phyloP scores from a whole-genome alignment of 768 basidiomycete species.

The Termitomyces sp. region DNA sequence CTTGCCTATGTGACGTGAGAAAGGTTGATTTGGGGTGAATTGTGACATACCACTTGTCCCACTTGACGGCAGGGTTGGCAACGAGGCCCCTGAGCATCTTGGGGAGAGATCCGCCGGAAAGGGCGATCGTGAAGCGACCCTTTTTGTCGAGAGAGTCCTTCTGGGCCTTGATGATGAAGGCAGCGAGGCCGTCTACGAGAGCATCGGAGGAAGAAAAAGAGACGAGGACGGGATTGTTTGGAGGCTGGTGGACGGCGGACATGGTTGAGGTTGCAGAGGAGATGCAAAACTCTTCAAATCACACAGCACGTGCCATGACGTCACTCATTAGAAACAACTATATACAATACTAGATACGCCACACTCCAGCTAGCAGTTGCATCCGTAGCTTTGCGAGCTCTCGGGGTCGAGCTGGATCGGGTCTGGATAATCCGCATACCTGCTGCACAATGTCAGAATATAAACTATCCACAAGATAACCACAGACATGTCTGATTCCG shows the following conservation, averaged over 20 bases:
- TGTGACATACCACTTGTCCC: slow-evolving; percentile 84
- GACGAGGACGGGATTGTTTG: slow-evolving; percentile 66
- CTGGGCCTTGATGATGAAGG: slow-evolving; percentile 85
- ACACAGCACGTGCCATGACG: neutral
- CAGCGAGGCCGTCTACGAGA: slow-evolving; percentile 66
- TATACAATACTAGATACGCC: slow-evolving; percentile 10
- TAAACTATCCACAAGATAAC: neutral
- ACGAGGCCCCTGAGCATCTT: slow-evolving; percentile 74
- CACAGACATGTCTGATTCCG: slow-evolving; percentile 56
- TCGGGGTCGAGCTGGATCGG: slow-evolving; percentile 96
- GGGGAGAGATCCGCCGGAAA: slow-evolving; percentile 92
- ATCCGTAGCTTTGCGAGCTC: slow-evolving; percentile 86
- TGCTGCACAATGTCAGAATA: slow-evolving; percentile 26
- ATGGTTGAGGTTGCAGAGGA: slow-evolving; percentile 16
- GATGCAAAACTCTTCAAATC: slow-evolving; percentile 8
- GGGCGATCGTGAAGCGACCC: slow-evolving; percentile 86
- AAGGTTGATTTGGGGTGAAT: neutral
- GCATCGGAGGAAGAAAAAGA: slow-evolving; percentile 57
- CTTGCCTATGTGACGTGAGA: slow-evolving; percentile 61
- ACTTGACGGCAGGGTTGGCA: slow-evolving; percentile 62
- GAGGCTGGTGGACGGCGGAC: slow-evolving; percentile 46
- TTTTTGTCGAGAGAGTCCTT: slow-evolving; percentile 86
- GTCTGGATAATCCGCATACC: slow-evolving; percentile 98
- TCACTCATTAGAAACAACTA: slow-evolving; percentile 7
- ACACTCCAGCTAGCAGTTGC: slow-evolving; percentile 64